Percentiles rank a stretch among this genome's conserved stretches.
Evolutionary conservation across 148 eudicot species (phyloP).

Genomic region (Rhododendron molle): DNA sequence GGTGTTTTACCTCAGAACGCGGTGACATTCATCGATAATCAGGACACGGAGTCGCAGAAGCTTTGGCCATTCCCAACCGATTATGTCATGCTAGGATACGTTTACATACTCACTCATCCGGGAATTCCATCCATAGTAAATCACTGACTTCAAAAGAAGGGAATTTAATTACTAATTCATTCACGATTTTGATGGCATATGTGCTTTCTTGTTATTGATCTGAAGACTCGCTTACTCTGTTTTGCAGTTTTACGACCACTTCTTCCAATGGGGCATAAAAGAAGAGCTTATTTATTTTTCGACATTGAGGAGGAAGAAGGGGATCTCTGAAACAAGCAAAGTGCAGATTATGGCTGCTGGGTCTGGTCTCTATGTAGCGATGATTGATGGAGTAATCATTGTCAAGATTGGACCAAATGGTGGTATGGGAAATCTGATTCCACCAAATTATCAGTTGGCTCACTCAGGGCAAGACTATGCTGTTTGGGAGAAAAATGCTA

Average conservation of each 20-base stretch:
- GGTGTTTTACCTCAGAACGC: conserved; percentile 51
- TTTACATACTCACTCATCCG: conserved; percentile 62
- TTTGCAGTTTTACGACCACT: conserved; percentile 62
- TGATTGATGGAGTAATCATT: background rate
- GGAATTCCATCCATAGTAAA: conserved; percentile 46
- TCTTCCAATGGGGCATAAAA: conserved; percentile 58
- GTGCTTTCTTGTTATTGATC: too few relatives aligned
- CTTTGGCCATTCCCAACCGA: conserved; percentile 41
- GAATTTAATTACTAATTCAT: too few relatives aligned
- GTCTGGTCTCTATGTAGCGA: conserved; percentile 51
- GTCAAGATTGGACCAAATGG: too few relatives aligned
- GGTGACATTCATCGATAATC: conserved; percentile 61
- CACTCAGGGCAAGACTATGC: conserved; percentile 40
- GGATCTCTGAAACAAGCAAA: conserved; percentile 37
- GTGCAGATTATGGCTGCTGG: conserved; percentile 53
- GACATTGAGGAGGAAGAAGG: conserved; percentile 36
- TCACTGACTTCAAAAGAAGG: too few relatives aligned
- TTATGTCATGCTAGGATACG: conserved; percentile 52
- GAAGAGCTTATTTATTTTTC: conserved; percentile 38
- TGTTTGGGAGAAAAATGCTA: conserved; percentile 39
- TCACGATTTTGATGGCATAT: too few relatives aligned
- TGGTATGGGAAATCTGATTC: conserved; percentile 16
- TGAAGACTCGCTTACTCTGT: background rate
- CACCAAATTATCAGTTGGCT: conserved; percentile 37
- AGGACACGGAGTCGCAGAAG: conserved; percentile 50